phyloP scores from a whole-genome alignment of 768 basidiomycete species.

The Psilocybe cubensis region DNA sequence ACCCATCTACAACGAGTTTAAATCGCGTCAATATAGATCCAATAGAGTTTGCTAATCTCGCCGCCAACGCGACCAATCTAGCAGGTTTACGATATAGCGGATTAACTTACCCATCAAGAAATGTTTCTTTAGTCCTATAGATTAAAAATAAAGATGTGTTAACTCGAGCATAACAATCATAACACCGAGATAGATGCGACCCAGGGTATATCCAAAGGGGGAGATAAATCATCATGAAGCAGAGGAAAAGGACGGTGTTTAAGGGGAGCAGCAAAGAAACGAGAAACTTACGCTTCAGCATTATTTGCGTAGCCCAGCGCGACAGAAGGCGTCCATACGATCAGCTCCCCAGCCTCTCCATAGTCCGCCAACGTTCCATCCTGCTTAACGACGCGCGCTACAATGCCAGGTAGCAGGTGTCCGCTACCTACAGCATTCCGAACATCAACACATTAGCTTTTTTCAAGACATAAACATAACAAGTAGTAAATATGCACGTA shows the following conservation, averaged over 20 bases:
- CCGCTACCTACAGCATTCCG: slow-evolving; percentile 45
- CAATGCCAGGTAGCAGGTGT: slow-evolving; percentile 55
- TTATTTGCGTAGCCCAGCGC: slow-evolving; percentile 64
- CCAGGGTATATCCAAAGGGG: no score
- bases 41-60: no score
- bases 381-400: slow-evolving; percentile 55
- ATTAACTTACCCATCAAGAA: slow-evolving; percentile 57
- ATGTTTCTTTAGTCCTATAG: slow-evolving; percentile 67
- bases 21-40: neutral
- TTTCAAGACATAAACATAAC: neutral
- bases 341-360: slow-evolving; percentile 64
- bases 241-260: no score
- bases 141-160: neutral
- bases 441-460: neutral
- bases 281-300: slow-evolving; percentile 55
- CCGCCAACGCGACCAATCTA: no score
- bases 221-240: no score
- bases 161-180: neutral
- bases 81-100: neutral
- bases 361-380: slow-evolving; percentile 60
- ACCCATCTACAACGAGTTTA: slow-evolving; percentile 57
- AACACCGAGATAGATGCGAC: neutral
- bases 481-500: slow-evolving; percentile 15
- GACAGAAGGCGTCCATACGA: slow-evolving; percentile 55
- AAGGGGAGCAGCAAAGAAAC: neutral